A percentile compares a stretch with the other conserved stretches of the same genome.
phyloP scores from a whole-genome alignment of 1,284 basidiomycete genomes.

The Caloboletus firmus region DNA sequence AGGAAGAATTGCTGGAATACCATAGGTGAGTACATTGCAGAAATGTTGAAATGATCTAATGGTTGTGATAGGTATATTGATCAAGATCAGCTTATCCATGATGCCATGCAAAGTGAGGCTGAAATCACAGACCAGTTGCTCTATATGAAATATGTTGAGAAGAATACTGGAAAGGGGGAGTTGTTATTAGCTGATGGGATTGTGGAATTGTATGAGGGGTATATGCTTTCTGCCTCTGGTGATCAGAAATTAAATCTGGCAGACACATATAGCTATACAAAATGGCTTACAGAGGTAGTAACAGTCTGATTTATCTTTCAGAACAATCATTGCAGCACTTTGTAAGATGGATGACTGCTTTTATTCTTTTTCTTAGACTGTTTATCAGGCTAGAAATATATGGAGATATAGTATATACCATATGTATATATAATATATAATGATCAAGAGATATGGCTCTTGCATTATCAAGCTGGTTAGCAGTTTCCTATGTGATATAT shows the following conservation, averaged over 20 bases:
- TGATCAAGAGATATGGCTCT: no score
- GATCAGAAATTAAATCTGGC: constrained; percentile 1
- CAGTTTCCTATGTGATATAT: no score
- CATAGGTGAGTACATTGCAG: constrained; percentile 52
- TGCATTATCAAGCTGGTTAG: no score
- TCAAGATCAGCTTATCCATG: constrained; percentile 64
- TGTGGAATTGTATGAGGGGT: constrained; percentile 23
- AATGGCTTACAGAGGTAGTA: constrained; percentile 23
- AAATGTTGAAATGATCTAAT: background rate
- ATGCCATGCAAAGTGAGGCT: constrained; percentile 47
- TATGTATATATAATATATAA: no score
- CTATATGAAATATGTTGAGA: constrained; percentile 55
- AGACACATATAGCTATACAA: constrained; percentile 23
- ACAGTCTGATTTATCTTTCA: constrained; percentile 1
- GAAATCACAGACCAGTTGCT: constrained; percentile 58
- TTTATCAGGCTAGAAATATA: no score
- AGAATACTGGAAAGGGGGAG: constrained; percentile 27
- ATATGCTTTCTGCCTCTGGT: constrained; percentile 20
- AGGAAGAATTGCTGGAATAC: constrained; percentile 75
- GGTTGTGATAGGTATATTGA: constrained; percentile 60
- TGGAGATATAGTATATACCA: no score
- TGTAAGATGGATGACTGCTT: no score
- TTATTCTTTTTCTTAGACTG: no score
- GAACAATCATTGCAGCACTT: no score
- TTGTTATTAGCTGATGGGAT: constrained; percentile 11